Evolutionary conservation across 257 asterid species (phyloP).

Genomic region (Cinchona pubescens): DNA sequence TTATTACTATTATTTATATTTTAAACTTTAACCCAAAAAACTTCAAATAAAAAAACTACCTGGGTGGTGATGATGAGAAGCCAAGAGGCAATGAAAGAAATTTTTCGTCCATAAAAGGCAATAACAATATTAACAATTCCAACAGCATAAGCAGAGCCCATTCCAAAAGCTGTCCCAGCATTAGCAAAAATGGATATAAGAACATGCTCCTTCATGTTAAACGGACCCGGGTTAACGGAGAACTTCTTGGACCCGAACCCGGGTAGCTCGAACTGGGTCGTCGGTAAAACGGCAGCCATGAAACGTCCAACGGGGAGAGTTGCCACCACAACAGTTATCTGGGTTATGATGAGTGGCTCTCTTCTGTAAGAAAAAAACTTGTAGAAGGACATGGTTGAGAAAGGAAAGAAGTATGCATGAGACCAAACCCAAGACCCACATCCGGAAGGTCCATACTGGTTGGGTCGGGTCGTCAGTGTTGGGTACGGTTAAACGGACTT

Average conservation of each 20-base stretch:
- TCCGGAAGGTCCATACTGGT: slow-evolving; percentile 85
- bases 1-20: too few species aligned
- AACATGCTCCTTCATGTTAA: slow-evolving; percentile 80
- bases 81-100: slow-evolving; percentile 63
- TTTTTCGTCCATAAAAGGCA: slow-evolving; percentile 54
- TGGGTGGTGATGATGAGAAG: slow-evolving; percentile 74
- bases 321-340: slow-evolving; percentile 64
- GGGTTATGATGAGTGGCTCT: slow-evolving; percentile 63
- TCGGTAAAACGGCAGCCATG: slow-evolving; percentile 71
- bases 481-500: slow-evolving; percentile 70
- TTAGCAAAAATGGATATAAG: slow-evolving; percentile 71
- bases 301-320: slow-evolving; percentile 66
- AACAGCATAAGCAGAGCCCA: slow-evolving; percentile 77
- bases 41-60: slow-evolving; percentile 34
- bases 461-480: slow-evolving; percentile 61
- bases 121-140: slow-evolving; percentile 62
- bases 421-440: slow-evolving; percentile 69
- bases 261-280: slow-evolving; percentile 38
- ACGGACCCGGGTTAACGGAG: slow-evolving; percentile 79
- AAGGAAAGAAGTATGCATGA: slow-evolving; percentile 69
- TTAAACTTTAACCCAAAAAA: too few species aligned
- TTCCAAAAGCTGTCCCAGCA: slow-evolving; percentile 72
- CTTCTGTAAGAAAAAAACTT: slow-evolving; percentile 61
- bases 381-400: too few species aligned
- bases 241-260: slow-evolving; percentile 44